phyloP scores from a whole-genome alignment of 1,284 basidiomycete species.

The Heterobasidion irregulare region DNA sequence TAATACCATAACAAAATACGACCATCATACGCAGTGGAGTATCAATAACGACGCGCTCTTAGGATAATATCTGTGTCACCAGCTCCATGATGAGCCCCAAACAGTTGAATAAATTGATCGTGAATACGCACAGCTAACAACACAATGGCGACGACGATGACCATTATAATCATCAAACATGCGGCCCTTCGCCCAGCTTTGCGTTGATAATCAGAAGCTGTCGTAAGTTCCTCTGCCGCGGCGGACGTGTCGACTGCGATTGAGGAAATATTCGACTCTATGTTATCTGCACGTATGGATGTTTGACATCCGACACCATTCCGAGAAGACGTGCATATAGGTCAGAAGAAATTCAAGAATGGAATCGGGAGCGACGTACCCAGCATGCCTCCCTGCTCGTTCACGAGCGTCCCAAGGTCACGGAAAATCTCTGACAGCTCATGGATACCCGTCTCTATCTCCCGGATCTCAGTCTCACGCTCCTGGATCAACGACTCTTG shows the following conservation, averaged over 20 bases:
- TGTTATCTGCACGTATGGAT: slow-evolving; percentile 59
- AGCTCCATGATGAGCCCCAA: background rate
- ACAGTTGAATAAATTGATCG: background rate
- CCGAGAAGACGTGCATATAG: too few relatives aligned
- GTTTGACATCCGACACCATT: too few relatives aligned
- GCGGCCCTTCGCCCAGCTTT: slow-evolving; percentile 87
- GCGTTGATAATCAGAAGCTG: slow-evolving; percentile 91
- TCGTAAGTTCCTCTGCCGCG: slow-evolving; percentile 83
- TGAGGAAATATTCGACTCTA: slow-evolving; percentile 89
- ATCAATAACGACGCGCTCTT: background rate
- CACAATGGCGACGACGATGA: slow-evolving; percentile 84
- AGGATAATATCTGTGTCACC: slow-evolving; percentile 5
- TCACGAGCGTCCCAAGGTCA: slow-evolving; percentile 90
- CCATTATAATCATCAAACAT: slow-evolving; percentile 84
- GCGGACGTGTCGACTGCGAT: slow-evolving; percentile 80
- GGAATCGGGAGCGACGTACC: slow-evolving; percentile 44
- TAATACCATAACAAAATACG: slow-evolving; percentile 10
- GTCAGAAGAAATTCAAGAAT: background rate
- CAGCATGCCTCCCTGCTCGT: slow-evolving; percentile 92
- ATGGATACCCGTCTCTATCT: slow-evolving; percentile 96
- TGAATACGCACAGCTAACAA: slow-evolving; percentile 74
- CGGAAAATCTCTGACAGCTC: slow-evolving; percentile 97
- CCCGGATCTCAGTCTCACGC: slow-evolving; percentile 90
- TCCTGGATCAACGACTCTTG: slow-evolving; percentile 96
- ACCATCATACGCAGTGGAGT: background rate